Conservation (phyloP, 2,329 filamentous ascomycete species). For the Epichloe festucae region DNA sequence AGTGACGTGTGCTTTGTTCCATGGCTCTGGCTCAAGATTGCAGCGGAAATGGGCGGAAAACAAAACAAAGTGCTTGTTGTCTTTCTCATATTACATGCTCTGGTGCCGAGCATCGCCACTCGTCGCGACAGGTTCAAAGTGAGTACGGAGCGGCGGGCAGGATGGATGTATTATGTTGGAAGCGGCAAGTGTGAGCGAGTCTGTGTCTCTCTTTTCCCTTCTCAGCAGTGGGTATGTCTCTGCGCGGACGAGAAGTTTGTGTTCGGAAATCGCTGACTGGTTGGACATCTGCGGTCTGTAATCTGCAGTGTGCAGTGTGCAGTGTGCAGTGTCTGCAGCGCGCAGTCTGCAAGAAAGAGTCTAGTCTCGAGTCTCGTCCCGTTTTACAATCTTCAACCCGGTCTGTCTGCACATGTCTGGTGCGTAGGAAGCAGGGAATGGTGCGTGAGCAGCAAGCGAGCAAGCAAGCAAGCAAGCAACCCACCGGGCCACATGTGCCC, state of each 20-base stretch:
- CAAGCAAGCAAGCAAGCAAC: neutral
- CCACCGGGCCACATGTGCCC: neutral
- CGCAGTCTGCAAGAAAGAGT: constrained; percentile 1
- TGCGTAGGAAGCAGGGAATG: neutral
- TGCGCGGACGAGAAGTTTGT: constrained; percentile 1
- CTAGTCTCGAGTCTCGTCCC: neutral
- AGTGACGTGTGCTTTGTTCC: constrained; percentile 4
- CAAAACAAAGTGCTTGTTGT: constrained; percentile 3
- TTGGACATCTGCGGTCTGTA: neutral
- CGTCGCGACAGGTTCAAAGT: constrained; percentile 1
- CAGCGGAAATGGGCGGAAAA: constrained; percentile 1
- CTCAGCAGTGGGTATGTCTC: neutral
- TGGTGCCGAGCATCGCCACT: constrained; percentile 1
- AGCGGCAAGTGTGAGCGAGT: neutral
- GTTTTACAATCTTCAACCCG: neutral
- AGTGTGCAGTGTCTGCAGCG: neutral
- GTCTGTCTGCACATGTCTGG: neutral
- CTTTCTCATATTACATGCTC: constrained; percentile 5
- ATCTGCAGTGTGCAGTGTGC: neutral
- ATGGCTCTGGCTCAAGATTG: constrained; percentile 5
- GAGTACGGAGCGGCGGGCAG: neutral
- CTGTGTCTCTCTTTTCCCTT: constrained; percentile 1
- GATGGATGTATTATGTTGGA: neutral
- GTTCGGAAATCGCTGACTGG: constrained; percentile 1
- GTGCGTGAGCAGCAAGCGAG: neutral